These are phyloP conservation scores for Pleurotus salmoneostramineus DNA, from an alignment of 768 basidiomycete genomes.

Conservation along the genomic window DNA sequence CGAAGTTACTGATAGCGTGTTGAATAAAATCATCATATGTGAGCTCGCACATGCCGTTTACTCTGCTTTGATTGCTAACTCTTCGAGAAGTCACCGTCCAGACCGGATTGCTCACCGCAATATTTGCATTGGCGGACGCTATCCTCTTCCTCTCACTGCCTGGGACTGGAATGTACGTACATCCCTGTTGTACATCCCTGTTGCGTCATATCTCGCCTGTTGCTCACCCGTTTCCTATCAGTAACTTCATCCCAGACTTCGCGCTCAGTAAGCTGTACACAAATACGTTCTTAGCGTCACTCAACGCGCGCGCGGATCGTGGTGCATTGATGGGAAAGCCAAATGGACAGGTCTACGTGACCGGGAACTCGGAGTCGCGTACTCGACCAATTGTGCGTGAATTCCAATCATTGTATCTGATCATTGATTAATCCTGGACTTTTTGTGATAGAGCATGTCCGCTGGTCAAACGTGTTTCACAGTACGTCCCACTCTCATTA, in stretches of 20 bases:
- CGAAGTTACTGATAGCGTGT: slow-evolving; percentile 28
- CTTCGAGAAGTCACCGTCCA: slow-evolving; percentile 28
- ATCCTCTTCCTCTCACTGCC: slow-evolving; percentile 12
- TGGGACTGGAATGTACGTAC: not conserved
- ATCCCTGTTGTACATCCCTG: not conserved
- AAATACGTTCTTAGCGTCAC: slow-evolving; percentile 21
- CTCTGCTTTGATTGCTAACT: not conserved
- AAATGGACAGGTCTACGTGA: not conserved
- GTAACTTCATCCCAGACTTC: slow-evolving; percentile 25
- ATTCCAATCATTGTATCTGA: not conserved
- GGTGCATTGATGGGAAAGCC: not conserved
- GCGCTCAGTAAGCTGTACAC: slow-evolving; percentile 26
- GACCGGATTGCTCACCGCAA: slow-evolving; percentile 32
- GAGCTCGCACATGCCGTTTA: not conserved
- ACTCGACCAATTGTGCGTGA: not conserved
- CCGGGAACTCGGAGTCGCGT: too few relatives aligned
- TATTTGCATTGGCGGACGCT: slow-evolving; percentile 29
- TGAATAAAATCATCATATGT: slow-evolving; percentile 31
- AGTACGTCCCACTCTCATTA: not conserved
- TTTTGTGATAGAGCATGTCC: not conserved
- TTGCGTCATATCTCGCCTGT: not conserved
- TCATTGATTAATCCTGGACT: not conserved
- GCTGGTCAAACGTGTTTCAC: not conserved
- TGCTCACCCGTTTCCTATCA: slow-evolving; percentile 1
- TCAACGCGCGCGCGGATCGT: slow-evolving; percentile 21